A percentile compares a stretch with the other conserved stretches of the same genome.
Conservation (phyloP, 2,329 filamentous ascomycete species). For the Zasmidium citrigriseum region DNA sequence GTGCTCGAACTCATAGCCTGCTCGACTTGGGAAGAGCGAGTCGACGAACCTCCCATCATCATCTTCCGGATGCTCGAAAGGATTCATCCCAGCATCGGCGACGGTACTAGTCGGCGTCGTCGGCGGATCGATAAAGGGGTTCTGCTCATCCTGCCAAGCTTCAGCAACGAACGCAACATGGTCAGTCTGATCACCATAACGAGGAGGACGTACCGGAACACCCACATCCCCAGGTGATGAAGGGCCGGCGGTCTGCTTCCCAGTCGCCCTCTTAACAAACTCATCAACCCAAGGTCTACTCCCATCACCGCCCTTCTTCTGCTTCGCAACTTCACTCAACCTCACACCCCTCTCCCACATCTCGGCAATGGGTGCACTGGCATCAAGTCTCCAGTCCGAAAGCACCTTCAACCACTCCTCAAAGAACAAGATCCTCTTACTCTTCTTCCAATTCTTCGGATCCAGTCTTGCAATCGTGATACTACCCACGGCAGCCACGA, state of each 20-base stretch:
- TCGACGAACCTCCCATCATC: neutral
- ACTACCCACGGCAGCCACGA: slow-evolving; percentile 22
- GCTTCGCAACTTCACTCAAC: neutral
- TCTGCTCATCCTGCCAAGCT: neutral
- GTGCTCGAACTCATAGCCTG: neutral
- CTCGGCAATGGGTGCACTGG: neutral
- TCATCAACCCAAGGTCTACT: neutral
- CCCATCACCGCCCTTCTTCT: neutral
- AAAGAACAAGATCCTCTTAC: slow-evolving; percentile 27
- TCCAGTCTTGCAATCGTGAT: slow-evolving; percentile 25
- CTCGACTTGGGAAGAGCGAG: neutral
- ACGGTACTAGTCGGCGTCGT: neutral
- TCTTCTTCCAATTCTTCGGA: slow-evolving; percentile 25
- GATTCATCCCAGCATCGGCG: no score
- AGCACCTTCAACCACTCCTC: slow-evolving; percentile 18
- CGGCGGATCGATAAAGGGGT: neutral
- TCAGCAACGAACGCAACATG: neutral
- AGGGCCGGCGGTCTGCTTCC: neutral
- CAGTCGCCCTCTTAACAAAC: neutral
- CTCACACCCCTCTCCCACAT: neutral
- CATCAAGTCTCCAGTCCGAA: slow-evolving; percentile 2
- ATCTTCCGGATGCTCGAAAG: neutral
- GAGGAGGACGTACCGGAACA: neutral
- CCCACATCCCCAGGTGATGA: neutral
- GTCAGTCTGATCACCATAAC: neutral